Evolutionary conservation across 2,329 filamentous ascomycete genomes (phyloP).

Genomic region (Thelonectria rubi): DNA sequence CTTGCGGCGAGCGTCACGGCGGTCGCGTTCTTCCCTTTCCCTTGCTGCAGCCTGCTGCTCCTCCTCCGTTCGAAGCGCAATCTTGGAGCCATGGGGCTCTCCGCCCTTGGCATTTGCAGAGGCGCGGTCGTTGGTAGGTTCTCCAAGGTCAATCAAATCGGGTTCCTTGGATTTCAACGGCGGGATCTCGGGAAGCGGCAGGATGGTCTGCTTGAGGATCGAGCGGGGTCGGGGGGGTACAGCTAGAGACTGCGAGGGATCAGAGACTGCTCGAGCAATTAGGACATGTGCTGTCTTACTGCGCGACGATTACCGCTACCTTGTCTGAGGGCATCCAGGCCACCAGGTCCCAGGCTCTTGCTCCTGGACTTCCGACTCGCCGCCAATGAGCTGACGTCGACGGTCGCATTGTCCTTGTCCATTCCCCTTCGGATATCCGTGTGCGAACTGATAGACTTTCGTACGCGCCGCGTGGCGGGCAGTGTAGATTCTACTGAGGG

Average conservation of each 20-base stretch:
- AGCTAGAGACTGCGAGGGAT: slow-evolving; percentile 61
- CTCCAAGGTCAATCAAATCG: slow-evolving; percentile 32
- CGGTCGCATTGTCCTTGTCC: slow-evolving; percentile 82
- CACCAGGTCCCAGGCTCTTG: slow-evolving; percentile 95
- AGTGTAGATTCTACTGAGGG: slow-evolving; percentile 56
- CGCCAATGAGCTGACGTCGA: slow-evolving; percentile 66
- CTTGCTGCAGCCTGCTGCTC: slow-evolving; percentile 75
- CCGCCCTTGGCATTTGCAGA: slow-evolving; percentile 30
- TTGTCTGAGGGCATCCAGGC: slow-evolving; percentile 82
- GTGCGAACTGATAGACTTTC: slow-evolving; percentile 76
- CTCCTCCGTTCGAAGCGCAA: slow-evolving; percentile 74
- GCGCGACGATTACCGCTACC: slow-evolving; percentile 80
- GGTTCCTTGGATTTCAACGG: slow-evolving; percentile 60
- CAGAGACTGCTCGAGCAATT: slow-evolving; percentile 24
- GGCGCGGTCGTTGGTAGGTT: slow-evolving; percentile 22
- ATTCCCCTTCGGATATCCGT: slow-evolving; percentile 61
- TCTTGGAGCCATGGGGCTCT: slow-evolving; percentile 58
- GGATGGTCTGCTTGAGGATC: slow-evolving; percentile 83
- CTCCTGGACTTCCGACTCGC: slow-evolving; percentile 77
- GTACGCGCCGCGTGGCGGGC: slow-evolving; percentile 65
- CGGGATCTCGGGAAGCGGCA: slow-evolving; percentile 72
- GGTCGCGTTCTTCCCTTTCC: slow-evolving; percentile 76
- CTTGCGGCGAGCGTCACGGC: slow-evolving; percentile 89
- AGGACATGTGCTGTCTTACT: slow-evolving; percentile 59
- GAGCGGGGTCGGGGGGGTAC: slow-evolving; percentile 65